These are phyloP conservation scores for Sclerotiophoma versabilis DNA, from an alignment of 2,329 filamentous ascomycete genomes.

Conservation along the genomic window DNA sequence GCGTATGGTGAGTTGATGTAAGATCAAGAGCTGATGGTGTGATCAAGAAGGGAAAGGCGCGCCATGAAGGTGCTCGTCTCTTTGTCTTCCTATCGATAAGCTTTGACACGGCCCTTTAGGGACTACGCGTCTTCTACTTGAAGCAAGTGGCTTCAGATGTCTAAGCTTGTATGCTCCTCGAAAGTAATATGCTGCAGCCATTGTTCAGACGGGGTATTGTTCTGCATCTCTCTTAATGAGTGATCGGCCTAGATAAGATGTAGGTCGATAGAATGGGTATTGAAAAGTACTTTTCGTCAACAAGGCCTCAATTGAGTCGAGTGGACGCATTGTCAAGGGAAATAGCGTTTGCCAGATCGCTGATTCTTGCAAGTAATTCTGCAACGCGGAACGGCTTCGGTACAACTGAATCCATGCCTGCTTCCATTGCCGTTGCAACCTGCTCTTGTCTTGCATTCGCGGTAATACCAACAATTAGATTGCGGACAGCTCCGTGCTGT, in stretches of 20 bases:
- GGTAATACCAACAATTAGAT: slow-evolving; percentile 37
- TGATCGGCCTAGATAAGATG: too few species aligned
- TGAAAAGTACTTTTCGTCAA: too few species aligned
- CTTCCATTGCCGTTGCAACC: slow-evolving; percentile 25
- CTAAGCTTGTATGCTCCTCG: too few species aligned
- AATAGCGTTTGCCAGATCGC: not conserved
- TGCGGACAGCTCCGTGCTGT: slow-evolving; percentile 14
- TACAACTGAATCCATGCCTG: slow-evolving; percentile 61
- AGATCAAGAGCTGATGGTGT: not conserved
- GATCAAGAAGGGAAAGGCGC: not conserved
- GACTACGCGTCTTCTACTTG: too few species aligned
- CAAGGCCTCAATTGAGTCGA: too few species aligned
- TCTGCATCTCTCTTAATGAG: too few species aligned
- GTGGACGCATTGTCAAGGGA: too few species aligned
- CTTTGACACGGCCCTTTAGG: too few species aligned
- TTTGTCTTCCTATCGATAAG: not conserved
- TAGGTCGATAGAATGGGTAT: too few species aligned
- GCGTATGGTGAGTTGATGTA: not conserved
- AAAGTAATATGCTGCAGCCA: too few species aligned
- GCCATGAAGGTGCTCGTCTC: slow-evolving; percentile 10
- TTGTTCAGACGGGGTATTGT: too few species aligned
- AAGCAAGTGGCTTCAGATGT: too few species aligned
- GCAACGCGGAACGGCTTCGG: slow-evolving; percentile 71
- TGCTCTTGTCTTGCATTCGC: slow-evolving; percentile 41
- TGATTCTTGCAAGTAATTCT: slow-evolving; percentile 25